phyloP scores from a whole-genome alignment of 139 green algal genomes.

The Coelastrella sp. region DNA sequence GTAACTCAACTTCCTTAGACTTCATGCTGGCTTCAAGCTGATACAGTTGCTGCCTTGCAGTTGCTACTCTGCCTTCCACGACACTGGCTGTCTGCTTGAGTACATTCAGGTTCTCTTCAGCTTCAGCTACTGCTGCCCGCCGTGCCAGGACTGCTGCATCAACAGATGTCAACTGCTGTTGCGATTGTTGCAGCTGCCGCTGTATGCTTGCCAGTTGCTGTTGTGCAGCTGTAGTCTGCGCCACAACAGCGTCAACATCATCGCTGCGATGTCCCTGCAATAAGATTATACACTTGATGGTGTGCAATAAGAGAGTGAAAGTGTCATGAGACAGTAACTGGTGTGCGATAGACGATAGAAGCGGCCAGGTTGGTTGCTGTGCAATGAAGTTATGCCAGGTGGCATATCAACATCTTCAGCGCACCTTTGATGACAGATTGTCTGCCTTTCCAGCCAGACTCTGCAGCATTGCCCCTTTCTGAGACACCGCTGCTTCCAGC shows the following conservation, averaged over 20 bases:
- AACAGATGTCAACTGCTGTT: slow-evolving; percentile 22
- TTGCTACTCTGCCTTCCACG: slow-evolving; percentile 1
- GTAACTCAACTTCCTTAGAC: slow-evolving; percentile 14
- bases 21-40: slow-evolving; percentile 23
- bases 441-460: slow-evolving; percentile 49
- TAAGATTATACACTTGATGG: background rate
- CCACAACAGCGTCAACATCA: background rate
- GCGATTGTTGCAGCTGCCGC: slow-evolving; percentile 47
- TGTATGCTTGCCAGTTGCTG: slow-evolving; percentile 47
- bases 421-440: slow-evolving; percentile 43
- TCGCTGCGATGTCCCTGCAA: background rate
- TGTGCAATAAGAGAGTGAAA: too few relatives aligned
- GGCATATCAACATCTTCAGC: too few relatives aligned
- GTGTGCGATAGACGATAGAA: too few relatives aligned
- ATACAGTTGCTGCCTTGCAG: slow-evolving; percentile 20
- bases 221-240: background rate
- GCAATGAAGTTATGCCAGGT: too few relatives aligned
- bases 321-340: too few relatives aligned
- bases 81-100: slow-evolving; percentile 33
- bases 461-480: slow-evolving; percentile 50
- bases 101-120: slow-evolving; percentile 32
- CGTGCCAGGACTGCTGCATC: slow-evolving; percentile 26
- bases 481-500: slow-evolving; percentile 36
- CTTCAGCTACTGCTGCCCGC: slow-evolving; percentile 20
- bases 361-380: too few relatives aligned